A percentile compares a stretch with the other conserved stretches of the same genome.
These are phyloP conservation scores for Earliella scabrosa DNA, from an alignment of 1,284 basidiomycete species.

Conservation along the genomic window DNA sequence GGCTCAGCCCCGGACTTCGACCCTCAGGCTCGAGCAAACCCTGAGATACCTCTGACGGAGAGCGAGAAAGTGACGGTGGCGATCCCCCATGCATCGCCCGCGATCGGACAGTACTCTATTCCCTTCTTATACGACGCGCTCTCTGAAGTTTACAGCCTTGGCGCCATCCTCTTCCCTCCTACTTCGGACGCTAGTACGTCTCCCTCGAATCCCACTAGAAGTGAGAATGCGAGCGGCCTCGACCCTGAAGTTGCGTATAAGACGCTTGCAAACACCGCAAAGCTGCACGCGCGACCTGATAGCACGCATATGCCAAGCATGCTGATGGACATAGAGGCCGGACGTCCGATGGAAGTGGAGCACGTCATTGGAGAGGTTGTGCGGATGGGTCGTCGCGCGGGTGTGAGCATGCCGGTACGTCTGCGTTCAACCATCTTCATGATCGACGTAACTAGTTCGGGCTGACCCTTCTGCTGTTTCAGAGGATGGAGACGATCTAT, in stretches of 20 bases:
- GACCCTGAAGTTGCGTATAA: constrained; percentile 45
- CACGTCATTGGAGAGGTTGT: constrained; percentile 67
- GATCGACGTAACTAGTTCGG: constrained; percentile 1
- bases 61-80: constrained; percentile 31
- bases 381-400: constrained; percentile 49
- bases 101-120: constrained; percentile 48
- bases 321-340: constrained; percentile 59
- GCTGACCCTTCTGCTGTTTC: not conserved
- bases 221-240: constrained; percentile 38
- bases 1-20: constrained; percentile 39
- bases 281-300: constrained; percentile 44
- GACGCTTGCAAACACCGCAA: constrained; percentile 45
- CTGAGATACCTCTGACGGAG: not conserved
- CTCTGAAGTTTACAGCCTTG: constrained; percentile 52
- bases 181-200: not conserved
- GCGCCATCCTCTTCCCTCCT: constrained; percentile 53
- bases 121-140: constrained; percentile 51
- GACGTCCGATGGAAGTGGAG: constrained; percentile 67
- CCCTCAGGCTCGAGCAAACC: not conserved
- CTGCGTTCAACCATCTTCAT: not conserved
- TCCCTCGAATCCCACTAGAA: constrained; percentile 30
- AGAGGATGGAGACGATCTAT: constrained; percentile 58
- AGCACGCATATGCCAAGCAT: constrained; percentile 60
- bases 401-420: constrained; percentile 58
- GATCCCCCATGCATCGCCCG: constrained; percentile 42